Evolutionary conservation across 352 stramenopile species (phyloP).

Genomic region (Phytopythium chamaehyphon): DNA sequence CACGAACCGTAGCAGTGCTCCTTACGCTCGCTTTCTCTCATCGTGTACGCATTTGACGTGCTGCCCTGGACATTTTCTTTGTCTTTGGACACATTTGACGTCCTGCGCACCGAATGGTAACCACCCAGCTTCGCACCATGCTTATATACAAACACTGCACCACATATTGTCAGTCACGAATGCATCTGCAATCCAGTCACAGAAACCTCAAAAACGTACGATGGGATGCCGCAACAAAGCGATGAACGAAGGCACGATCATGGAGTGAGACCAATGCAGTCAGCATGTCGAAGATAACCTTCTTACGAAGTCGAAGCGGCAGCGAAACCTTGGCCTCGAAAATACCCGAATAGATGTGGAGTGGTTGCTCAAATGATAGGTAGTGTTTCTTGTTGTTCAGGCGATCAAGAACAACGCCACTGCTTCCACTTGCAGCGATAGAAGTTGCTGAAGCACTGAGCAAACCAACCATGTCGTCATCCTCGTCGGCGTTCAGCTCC

Average conservation of each 20-base stretch:
- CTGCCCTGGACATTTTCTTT: conserved; percentile 26
- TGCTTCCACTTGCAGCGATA: conserved; percentile 20
- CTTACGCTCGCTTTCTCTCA: conserved; percentile 78
- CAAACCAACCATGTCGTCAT: conserved; percentile 31
- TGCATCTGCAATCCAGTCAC: neutral
- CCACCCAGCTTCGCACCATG: conserved; percentile 63
- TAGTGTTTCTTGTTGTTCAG: conserved; percentile 56
- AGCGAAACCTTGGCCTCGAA: conserved; percentile 57
- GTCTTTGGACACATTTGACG: conserved; percentile 18
- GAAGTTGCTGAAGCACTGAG: conserved; percentile 11
- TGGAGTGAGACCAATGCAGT: conserved; percentile 56
- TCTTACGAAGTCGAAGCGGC: conserved; percentile 47
- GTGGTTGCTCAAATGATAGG: conserved; percentile 70
- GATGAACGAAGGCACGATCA: conserved; percentile 70
- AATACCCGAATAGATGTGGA: conserved; percentile 74
- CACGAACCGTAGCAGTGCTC: conserved; percentile 65
- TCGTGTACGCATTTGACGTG: conserved; percentile 34
- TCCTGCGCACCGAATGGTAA: conserved; percentile 65
- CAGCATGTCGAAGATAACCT: conserved; percentile 70
- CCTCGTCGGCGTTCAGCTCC: conserved; percentile 9
- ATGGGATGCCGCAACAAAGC: conserved; percentile 64
- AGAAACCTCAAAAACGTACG: conserved; percentile 14
- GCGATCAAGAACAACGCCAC: conserved; percentile 23
- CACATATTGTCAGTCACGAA: neutral
- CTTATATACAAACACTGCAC: conserved; percentile 64